Conservation (phyloP, 805 yeast species). For the Lachancea meyersii region DNA sequence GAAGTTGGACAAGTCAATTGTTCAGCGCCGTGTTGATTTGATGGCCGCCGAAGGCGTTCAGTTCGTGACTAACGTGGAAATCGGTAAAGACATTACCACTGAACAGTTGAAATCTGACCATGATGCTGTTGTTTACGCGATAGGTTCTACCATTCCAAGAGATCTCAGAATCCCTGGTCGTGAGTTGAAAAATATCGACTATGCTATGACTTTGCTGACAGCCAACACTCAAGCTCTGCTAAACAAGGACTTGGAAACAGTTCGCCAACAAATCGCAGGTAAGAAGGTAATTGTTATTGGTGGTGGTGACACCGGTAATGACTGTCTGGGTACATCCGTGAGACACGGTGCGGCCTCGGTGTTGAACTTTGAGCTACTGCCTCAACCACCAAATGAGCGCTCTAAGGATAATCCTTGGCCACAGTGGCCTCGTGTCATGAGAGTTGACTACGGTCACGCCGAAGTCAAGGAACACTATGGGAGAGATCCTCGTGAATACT, state of each 20-base stretch:
- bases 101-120: constrained; percentile 55
- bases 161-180: constrained; percentile 94
- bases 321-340: constrained; percentile 94
- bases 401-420: constrained; percentile 99
- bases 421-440: constrained; percentile 97
- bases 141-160: constrained; percentile 95
- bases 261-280: constrained; percentile 65
- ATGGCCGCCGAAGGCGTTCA: constrained; percentile 84
- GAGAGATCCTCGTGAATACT: constrained; percentile 94
- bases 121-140: constrained; percentile 86
- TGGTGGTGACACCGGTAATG: constrained; percentile 99
- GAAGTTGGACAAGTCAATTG: constrained; percentile 91
- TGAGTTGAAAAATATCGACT: constrained; percentile 80
- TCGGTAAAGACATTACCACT: constrained; percentile 77
- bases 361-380: constrained; percentile 87
- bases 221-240: constrained; percentile 86
- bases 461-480: constrained; percentile 95
- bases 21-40: constrained; percentile 87
- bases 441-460: constrained; percentile 96
- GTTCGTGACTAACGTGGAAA: constrained; percentile 67
- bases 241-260: constrained; percentile 70
- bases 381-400: constrained; percentile 81
- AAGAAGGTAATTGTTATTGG: constrained; percentile 95
- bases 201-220: constrained; percentile 87
- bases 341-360: constrained; percentile 97